Base-by-base conservation (phyloP, 805 yeast genomes). In the Barnettozyma populi region DNA sequence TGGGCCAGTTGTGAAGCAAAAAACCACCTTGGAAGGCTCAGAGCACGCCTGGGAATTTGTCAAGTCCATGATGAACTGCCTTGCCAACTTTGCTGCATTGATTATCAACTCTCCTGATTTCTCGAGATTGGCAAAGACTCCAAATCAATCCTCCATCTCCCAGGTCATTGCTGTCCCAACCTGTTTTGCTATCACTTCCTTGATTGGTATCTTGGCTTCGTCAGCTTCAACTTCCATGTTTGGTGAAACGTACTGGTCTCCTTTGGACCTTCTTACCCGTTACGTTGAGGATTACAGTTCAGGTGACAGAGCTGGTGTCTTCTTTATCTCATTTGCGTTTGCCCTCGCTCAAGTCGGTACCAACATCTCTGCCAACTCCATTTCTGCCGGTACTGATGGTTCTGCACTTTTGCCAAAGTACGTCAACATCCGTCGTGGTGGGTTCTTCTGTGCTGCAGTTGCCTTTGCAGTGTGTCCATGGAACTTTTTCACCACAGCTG, bases 71-170 rank as follows among this genome's bases (percentile, higher is more conserved):
- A 86, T 90, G 95, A 84, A 82, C 66, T 75, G 90, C 19, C 69
- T 89, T 52, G 86, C 95, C 24, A 89, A 88, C 67, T 89, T 89
- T 61, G 94, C 95, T 5, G 85, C 96, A n/a, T 74, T 89, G 59
- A 85, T 90, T 60, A 77, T 85, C 46, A 89, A 89, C 67, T 86
- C 94, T 14, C 95, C 96, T 2, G 97, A 89, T 71, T 89, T 89
- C 66, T 76, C 95, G 23, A 79, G 97, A 65, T 84, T 88, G 68
- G 85, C 95, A 9, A 76, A 73, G 53, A 80, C 79, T 20, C 72
- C 75, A 44, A 64, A 57, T 38, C 69, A 78, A 19, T 73, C 83
- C 4, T 58, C 71, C n/a, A 71, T 74, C 64, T 75, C 88, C 2
- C 89, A 82, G 64, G 60, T 73, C 39, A 59, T 84, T 36, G 72